A percentile compares a stretch with the other conserved stretches of the same genome.
Evolutionary conservation across 306 rosid species (phyloP).

Genomic region (Crataegus laevigata): DNA sequence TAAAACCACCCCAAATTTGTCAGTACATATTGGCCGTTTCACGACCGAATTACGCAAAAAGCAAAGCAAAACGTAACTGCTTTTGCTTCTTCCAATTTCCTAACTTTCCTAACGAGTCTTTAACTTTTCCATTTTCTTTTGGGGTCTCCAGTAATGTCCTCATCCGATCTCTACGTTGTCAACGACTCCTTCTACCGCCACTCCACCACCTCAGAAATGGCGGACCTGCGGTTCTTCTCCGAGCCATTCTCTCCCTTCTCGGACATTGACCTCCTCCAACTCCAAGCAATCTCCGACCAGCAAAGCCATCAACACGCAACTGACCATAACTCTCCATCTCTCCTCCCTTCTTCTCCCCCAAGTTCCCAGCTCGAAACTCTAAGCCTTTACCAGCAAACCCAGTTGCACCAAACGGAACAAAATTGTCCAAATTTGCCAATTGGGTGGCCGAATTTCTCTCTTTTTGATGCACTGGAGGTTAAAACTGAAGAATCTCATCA

Average conservation of each 20-base stretch:
- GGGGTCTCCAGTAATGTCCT: constrained; percentile 52
- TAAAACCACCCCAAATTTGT: neutral
- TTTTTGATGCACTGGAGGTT: constrained; percentile 34
- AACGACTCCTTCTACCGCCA: constrained; percentile 34
- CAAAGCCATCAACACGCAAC: constrained; percentile 14
- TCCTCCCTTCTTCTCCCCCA: constrained; percentile 49
- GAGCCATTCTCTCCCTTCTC: constrained; percentile 38
- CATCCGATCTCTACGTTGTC: constrained; percentile 51
- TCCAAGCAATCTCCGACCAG: constrained; percentile 29
- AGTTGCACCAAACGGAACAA: constrained; percentile 3
- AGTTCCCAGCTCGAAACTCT: constrained; percentile 35
- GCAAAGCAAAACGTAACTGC: neutral
- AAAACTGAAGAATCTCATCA: constrained; percentile 58
- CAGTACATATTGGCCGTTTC: constrained; percentile 6
- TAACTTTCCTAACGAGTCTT: neutral
- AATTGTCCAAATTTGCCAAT: constrained; percentile 2
- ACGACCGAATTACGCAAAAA: constrained; percentile 11
- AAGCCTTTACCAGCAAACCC: constrained; percentile 25
- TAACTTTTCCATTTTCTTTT: neutral
- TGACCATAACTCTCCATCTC: constrained; percentile 30
- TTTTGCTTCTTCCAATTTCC: neutral
- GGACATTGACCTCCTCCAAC: constrained; percentile 28
- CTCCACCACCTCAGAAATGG: constrained; percentile 28
- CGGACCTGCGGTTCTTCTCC: constrained; percentile 37
- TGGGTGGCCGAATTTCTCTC: constrained; percentile 32